Conservation (phyloP, 2,329 filamentous ascomycete genomes). For the Pezicula neosporulosa region DNA sequence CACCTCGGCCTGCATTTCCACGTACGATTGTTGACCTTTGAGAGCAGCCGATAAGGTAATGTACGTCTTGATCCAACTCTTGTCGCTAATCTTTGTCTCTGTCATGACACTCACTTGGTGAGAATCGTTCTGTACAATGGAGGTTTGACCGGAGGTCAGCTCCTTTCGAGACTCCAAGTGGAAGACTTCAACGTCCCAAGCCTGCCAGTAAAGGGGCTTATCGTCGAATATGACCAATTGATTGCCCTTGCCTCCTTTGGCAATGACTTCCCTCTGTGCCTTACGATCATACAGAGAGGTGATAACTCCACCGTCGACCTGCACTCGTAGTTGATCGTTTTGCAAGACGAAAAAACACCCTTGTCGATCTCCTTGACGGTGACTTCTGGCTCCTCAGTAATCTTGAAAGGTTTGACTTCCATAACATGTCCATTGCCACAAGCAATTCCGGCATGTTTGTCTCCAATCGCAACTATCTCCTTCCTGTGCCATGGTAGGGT, state of each 20-base stretch:
- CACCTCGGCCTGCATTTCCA: constrained; percentile 82
- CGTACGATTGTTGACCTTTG: constrained; percentile 60
- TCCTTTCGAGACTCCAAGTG: constrained; percentile 85
- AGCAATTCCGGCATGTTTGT: constrained; percentile 48
- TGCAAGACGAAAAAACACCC: constrained; percentile 78
- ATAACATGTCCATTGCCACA: constrained; percentile 53
- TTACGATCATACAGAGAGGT: constrained; percentile 77
- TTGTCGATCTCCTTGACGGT: constrained; percentile 46
- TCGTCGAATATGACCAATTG: constrained; percentile 95
- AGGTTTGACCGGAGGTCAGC: constrained; percentile 64
- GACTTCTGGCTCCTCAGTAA: constrained; percentile 44
- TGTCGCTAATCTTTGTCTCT: constrained; percentile 80
- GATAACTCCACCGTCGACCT: constrained; percentile 72
- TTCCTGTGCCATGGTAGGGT: constrained; percentile 82
- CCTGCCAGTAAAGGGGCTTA: constrained; percentile 96
- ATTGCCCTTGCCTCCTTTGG: constrained; percentile 73
- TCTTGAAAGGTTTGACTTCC: constrained; percentile 46
- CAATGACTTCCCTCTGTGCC: constrained; percentile 73
- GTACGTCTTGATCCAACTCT: constrained; percentile 82
- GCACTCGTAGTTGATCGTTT: constrained; percentile 73
- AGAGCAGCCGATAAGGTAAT: constrained; percentile 73
- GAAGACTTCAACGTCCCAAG: constrained; percentile 97
- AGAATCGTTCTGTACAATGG: constrained; percentile 66
- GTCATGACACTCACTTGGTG: constrained; percentile 81
- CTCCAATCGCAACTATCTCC: constrained; percentile 65